Evolutionary conservation across 208 protist genomes (phyloP).

Genomic region (Leishmania arabica): DNA sequence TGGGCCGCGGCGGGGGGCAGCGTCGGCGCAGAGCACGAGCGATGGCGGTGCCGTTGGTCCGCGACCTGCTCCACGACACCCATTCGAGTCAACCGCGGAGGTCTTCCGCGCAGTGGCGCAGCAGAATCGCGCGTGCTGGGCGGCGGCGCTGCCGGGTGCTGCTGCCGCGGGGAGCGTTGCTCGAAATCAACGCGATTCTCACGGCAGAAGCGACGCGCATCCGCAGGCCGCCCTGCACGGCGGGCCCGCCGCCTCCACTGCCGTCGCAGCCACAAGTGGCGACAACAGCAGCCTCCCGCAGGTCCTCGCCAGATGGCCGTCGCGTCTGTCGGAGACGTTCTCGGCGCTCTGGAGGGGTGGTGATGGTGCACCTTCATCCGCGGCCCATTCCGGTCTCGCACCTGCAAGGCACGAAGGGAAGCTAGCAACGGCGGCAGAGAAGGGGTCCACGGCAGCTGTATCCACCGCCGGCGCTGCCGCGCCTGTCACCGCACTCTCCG

Average conservation of each 20-base stretch:
- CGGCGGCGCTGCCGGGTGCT: not conserved
- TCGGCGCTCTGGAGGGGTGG: conserved; percentile 23
- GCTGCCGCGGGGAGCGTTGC: not conserved
- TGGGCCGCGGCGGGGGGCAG: conserved; percentile 2
- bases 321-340: conserved; percentile 29
- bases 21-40: conserved; percentile 6
- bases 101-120: conserved; percentile 14
- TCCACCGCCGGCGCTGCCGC: not conserved
- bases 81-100: conserved; percentile 23
- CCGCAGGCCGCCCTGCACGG: not conserved
- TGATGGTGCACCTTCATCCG: not conserved
- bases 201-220: not conserved
- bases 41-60: conserved; percentile 20
- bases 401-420: not conserved
- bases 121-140: conserved; percentile 28
- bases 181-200: conserved; percentile 2
- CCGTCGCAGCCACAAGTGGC: not conserved
- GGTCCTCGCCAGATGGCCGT: conserved; percentile 18
- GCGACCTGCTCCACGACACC: conserved; percentile 8
- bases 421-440: not conserved
- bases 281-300: conserved; percentile 19
- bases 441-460: not conserved
- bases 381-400: not conserved
- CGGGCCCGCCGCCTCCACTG: not conserved
- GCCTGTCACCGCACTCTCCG: conserved; percentile 3